Percentiles rank a stretch among this genome's conserved stretches.
Conservation (phyloP, 768 basidiomycete genomes). For the Calvatia gigantea region DNA sequence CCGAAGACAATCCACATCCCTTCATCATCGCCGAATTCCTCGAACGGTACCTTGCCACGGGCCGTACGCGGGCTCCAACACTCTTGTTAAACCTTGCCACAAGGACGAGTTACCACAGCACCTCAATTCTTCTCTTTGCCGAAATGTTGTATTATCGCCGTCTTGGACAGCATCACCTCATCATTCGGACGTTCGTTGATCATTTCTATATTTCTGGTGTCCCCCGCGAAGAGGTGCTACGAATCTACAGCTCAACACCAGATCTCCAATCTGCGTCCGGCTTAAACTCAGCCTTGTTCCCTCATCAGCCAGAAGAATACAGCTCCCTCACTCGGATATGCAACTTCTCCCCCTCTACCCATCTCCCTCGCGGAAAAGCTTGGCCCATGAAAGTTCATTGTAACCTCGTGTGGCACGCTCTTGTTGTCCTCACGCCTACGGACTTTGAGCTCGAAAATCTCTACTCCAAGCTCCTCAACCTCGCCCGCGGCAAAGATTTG, state of each 20-base stretch:
- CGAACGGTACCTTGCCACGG: slow-evolving; percentile 28
- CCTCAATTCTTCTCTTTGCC: slow-evolving; percentile 31
- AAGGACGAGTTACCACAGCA: slow-evolving; percentile 16
- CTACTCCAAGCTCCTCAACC: slow-evolving; percentile 40
- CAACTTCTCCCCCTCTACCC: slow-evolving; percentile 5
- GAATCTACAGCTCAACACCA: slow-evolving; percentile 13
- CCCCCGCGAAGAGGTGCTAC: slow-evolving; percentile 36
- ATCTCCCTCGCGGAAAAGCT: slow-evolving; percentile 23
- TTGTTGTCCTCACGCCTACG: slow-evolving; percentile 22
- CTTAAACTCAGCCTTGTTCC: no score
- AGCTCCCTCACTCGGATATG: slow-evolving; percentile 11
- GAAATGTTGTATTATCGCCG: slow-evolving; percentile 42
- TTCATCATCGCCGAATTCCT: slow-evolving; percentile 31
- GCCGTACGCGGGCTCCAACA: slow-evolving; percentile 28
- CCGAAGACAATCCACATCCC: slow-evolving; percentile 20
- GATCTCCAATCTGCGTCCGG: slow-evolving; percentile 6
- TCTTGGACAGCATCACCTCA: slow-evolving; percentile 21
- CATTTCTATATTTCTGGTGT: slow-evolving; percentile 53
- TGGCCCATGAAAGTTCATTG: slow-evolving; percentile 32
- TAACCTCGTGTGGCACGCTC: slow-evolving; percentile 38
- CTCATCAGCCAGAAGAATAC: no score
- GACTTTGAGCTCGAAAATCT: slow-evolving; percentile 28
- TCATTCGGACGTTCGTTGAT: slow-evolving; percentile 43
- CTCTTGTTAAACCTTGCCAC: slow-evolving; percentile 30
- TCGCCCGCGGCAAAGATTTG: slow-evolving; percentile 15